Conservation (phyloP, 179 eudicot genomes). For the Beta corolliflora region DNA sequence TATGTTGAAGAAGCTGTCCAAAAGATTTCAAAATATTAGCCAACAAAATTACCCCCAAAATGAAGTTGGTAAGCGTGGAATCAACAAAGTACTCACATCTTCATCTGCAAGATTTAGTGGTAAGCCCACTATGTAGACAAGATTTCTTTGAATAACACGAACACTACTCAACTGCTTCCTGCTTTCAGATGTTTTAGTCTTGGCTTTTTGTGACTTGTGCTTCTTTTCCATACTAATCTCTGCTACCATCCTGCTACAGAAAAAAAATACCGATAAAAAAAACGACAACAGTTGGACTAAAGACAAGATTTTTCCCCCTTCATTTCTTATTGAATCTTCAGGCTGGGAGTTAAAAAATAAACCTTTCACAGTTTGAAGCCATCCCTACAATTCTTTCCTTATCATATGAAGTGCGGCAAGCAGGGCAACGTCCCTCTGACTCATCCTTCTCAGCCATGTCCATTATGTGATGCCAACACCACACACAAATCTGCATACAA, state of each 20-base stretch:
- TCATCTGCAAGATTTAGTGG: constrained; percentile 90
- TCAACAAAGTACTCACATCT: constrained; percentile 51
- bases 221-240: constrained; percentile 69
- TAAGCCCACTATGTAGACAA: constrained; percentile 87
- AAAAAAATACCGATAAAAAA: neutral
- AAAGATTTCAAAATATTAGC: neutral
- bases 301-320: neutral
- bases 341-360: constrained; percentile 3
- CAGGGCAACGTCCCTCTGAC: constrained; percentile 86
- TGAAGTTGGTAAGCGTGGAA: neutral
- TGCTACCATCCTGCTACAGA: constrained; percentile 56
- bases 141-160: constrained; percentile 87
- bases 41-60: neutral
- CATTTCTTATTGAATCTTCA: neutral
- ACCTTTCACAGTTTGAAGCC: constrained; percentile 63
- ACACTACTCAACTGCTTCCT: constrained; percentile 85
- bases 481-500: constrained; percentile 74
- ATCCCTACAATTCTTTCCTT: constrained; percentile 82
- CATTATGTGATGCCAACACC: constrained; percentile 99
- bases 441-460: constrained; percentile 96
- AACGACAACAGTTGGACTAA: neutral
- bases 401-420: constrained; percentile 79
- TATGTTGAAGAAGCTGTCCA: constrained; percentile 71
- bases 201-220: constrained; percentile 66
- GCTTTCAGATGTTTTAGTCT: constrained; percentile 64